Percentiles rank a stretch among this genome's conserved stretches.
Evolutionary conservation across 2,329 filamentous ascomycete genomes (phyloP).

Genomic region (Colletotrichum salicis): DNA sequence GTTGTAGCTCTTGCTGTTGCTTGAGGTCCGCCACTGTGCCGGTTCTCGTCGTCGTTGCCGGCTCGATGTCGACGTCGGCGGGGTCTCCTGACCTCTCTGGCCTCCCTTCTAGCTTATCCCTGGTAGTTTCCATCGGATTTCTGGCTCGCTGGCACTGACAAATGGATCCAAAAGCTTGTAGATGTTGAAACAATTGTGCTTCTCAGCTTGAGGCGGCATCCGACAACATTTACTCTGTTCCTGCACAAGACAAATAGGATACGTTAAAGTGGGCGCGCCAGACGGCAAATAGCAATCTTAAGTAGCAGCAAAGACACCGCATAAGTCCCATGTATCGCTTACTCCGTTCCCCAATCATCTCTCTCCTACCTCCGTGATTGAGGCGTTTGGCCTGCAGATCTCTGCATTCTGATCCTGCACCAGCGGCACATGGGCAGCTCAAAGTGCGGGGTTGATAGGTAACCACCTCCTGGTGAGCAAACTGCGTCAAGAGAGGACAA

Average conservation of each 20-base stretch:
- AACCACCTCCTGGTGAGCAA: too few species aligned
- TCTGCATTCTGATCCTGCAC: background rate
- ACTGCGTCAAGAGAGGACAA: too few species aligned
- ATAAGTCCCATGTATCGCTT: too few species aligned
- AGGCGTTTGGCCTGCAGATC: background rate
- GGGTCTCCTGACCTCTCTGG: background rate
- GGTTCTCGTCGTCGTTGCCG: background rate
- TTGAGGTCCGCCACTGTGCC: background rate
- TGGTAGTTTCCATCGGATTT: background rate
- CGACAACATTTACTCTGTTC: too few species aligned
- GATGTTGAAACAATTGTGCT: too few species aligned
- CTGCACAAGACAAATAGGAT: too few species aligned
- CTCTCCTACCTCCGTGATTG: too few species aligned
- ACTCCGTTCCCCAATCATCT: background rate
- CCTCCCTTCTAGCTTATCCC: background rate
- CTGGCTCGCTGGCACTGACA: background rate
- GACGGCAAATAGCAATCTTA: background rate
- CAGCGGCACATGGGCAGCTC: background rate
- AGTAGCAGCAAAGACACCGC: background rate
- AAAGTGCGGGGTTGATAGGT: background rate
- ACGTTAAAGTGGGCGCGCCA: too few species aligned
- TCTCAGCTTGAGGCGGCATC: too few species aligned
- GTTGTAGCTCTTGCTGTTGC: conserved; percentile 40
- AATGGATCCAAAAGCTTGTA: too few species aligned
- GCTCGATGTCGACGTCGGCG: background rate